Conservation (phyloP, 108 stramenopile species). For the Stephanodiscus minutulus region DNA sequence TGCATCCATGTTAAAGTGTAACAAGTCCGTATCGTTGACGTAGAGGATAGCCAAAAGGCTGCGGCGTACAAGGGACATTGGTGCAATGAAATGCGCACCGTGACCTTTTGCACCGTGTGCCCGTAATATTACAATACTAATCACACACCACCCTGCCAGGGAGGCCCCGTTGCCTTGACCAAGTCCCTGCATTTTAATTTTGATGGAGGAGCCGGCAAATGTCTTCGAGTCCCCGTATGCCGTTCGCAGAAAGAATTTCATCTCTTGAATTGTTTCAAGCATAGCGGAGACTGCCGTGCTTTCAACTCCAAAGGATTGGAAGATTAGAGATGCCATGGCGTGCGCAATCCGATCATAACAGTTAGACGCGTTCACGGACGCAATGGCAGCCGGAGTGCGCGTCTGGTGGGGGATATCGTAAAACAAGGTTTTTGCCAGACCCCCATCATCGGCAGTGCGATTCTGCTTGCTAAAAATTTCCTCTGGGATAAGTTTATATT, state of each 20-base stretch:
- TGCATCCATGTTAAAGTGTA: conserved; percentile 5
- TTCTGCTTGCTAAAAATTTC: conserved; percentile 23
- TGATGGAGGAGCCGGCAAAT: neutral
- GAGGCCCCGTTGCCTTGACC: conserved; percentile 19
- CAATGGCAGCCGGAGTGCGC: neutral
- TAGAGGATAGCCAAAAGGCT: conserved; percentile 2
- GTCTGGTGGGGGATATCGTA: neutral
- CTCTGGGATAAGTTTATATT: conserved; percentile 8
- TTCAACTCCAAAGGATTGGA: conserved; percentile 3
- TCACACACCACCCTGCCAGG: neutral
- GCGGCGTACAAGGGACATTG: neutral
- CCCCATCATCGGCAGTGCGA: conserved; percentile 11
- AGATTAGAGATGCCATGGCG: neutral
- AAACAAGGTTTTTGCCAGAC: conserved; percentile 6
- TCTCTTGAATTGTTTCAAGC: conserved; percentile 15
- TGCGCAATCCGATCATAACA: conserved; percentile 18
- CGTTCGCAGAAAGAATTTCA: conserved; percentile 7
- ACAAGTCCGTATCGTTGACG: conserved; percentile 11
- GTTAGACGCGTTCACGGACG: conserved; percentile 13
- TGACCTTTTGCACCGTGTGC: conserved; percentile 15
- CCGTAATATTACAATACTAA: conserved; percentile 12
- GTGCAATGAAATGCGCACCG: neutral
- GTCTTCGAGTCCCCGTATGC: conserved; percentile 1
- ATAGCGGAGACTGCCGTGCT: neutral
- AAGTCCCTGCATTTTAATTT: conserved; percentile 14